Evolutionary conservation across 2,329 filamentous ascomycete genomes (phyloP).

Genomic region (Cyanodermella asteris): DNA sequence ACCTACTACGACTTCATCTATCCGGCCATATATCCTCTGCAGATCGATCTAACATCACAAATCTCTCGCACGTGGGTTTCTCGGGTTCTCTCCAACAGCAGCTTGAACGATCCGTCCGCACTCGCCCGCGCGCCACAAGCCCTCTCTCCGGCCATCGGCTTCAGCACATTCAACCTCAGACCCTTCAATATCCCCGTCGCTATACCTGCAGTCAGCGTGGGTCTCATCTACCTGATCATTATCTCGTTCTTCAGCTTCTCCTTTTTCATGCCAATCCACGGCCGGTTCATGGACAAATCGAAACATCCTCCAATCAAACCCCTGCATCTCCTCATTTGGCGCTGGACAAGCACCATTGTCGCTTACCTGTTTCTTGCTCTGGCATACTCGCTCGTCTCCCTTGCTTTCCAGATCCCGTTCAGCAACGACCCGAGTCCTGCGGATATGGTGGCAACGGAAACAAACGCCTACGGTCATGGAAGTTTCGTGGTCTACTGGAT

Average conservation of each 20-base stretch:
- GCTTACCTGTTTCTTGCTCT: constrained; percentile 41
- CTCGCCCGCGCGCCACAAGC: constrained; percentile 29
- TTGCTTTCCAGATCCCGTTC: constrained; percentile 43
- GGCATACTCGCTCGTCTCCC: constrained; percentile 38
- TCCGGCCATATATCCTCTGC: constrained; percentile 28
- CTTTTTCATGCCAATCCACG: constrained; percentile 43
- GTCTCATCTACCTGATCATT: constrained; percentile 45
- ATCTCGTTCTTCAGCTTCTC: constrained; percentile 44
- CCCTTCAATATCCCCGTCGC: constrained; percentile 34
- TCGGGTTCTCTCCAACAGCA: constrained; percentile 12
- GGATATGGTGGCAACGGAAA: constrained; percentile 22
- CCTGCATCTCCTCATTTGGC: constrained; percentile 35
- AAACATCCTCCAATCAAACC: constrained; percentile 36
- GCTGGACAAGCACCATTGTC: constrained; percentile 30
- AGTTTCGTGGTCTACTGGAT: constrained; percentile 43
- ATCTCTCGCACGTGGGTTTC: constrained; percentile 25
- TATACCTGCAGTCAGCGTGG: constrained; percentile 37
- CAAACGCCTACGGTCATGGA: constrained; percentile 32
- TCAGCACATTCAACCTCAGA: constrained; percentile 33
- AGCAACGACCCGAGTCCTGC: constrained; percentile 23
- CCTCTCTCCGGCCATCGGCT: constrained; percentile 33
- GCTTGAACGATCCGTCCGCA: no score
- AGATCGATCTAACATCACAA: constrained; percentile 21
- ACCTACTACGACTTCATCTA: constrained; percentile 31
- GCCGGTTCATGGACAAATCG: constrained; percentile 29